Base-by-base conservation (phyloP, 805 yeast species). In the Brettanomyces nanus region DNA sequence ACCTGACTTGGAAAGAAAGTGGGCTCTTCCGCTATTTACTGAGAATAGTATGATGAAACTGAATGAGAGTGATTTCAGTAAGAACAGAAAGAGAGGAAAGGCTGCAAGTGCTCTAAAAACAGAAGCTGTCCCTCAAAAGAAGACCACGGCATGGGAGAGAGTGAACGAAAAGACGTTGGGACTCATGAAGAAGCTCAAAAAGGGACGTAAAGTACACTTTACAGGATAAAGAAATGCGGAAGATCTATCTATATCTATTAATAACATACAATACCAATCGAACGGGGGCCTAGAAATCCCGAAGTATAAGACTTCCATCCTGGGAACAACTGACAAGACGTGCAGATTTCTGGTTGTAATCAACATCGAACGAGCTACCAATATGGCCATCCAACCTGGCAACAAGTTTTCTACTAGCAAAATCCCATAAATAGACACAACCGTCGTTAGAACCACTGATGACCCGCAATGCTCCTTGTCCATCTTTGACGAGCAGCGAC, bases 361-460 rank as follows among this genome's bases (percentile, higher is more conserved):
- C 77, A 6, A 80, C 71, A 53, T 76, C 86, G 19, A 77, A 55
- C 0, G 77, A 82, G 1, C 77, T 57, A 0, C 86, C 82, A 4
- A 50, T 45, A 49, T 84, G 89, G 2, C 87, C 89, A 3, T 65
- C 61, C 7, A 69, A 54, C 47, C 78, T 76, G 33, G 65, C 59
- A 5, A 65, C 42, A 19, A 78, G 46, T 34, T 64, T 64, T 36
- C 75, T 60, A 0, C 80, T 62, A 4, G 65, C 64, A 13, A 71
- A 61, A 43, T 78, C 78, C 90, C 89, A 84, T 3, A 69, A 45
- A 4, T 75, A 72, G 1, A 72, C 67, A 5, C 74, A 65, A 1
- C 69, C 62, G 52, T 82, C 86, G 21, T 72, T 75, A 1, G 85
- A 71, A 0, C 90, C 92, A 14, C 85, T 73, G 3, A 60, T 45